Percentiles rank a stretch among this genome's conserved stretches.
Conservation (phyloP, 2,329 filamentous ascomycete genomes). For the Calonectria crousiana region DNA sequence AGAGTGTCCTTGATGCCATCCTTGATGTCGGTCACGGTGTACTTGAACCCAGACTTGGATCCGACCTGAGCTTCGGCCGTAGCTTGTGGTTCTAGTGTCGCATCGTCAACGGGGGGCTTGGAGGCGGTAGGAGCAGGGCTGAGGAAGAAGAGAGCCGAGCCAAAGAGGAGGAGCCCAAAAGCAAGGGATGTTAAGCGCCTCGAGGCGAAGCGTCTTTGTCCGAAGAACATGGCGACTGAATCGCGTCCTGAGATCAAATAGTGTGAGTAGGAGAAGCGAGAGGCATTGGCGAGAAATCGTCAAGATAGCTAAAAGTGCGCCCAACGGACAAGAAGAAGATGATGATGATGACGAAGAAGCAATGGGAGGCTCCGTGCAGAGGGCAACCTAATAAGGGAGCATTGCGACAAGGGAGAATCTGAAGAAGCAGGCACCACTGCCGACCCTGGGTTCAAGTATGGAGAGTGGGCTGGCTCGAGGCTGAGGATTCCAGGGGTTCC, state of each 20-base stretch:
- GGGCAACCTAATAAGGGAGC: neutral
- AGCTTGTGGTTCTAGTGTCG: constrained; percentile 29
- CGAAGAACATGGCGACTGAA: constrained; percentile 52
- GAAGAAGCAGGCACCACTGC: neutral
- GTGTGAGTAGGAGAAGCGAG: neutral
- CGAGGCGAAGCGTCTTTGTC: constrained; percentile 63
- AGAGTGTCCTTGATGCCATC: constrained; percentile 50
- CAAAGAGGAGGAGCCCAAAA: constrained; percentile 63
- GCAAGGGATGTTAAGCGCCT: constrained; percentile 67
- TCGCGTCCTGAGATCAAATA: neutral
- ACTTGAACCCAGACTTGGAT: constrained; percentile 47
- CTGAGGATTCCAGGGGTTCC: constrained; percentile 2
- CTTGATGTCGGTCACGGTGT: constrained; percentile 59
- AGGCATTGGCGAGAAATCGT: constrained; percentile 14
- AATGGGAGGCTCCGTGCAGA: neutral
- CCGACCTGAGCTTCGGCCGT: constrained; percentile 54
- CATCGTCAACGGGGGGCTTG: constrained; percentile 60
- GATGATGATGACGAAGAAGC: neutral
- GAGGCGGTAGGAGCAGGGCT: constrained; percentile 63
- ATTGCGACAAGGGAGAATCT: constrained; percentile 8
- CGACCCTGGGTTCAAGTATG: constrained; percentile 4
- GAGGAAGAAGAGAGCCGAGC: constrained; percentile 64
- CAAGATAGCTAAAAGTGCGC: neutral
- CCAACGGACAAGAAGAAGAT: neutral
- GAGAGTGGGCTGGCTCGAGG: neutral